phyloP scores from a whole-genome alignment of 768 basidiomycete genomes.

The Boletus speciosus region DNA sequence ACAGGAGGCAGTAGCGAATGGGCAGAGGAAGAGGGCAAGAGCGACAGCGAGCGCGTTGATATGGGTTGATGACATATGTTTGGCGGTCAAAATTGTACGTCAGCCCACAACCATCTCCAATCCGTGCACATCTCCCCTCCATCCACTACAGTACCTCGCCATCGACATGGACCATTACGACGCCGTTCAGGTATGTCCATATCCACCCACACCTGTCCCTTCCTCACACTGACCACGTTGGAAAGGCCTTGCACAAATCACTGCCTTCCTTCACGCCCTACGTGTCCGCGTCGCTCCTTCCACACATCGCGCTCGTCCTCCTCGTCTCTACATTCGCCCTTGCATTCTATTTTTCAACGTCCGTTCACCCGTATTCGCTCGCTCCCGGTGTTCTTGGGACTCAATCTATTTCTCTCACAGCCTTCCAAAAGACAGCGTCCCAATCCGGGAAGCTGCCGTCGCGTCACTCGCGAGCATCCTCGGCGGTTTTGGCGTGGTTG shows the following conservation, averaged over 20 bases:
- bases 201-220: background rate
- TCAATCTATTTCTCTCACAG: conserved; percentile 39
- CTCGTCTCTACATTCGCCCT: conserved; percentile 76
- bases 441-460: conserved; percentile 63
- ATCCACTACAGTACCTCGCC: background rate
- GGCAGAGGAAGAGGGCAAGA: conserved; percentile 24
- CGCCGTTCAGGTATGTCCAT: conserved; percentile 45
- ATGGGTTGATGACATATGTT: conserved; percentile 62
- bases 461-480: conserved; percentile 72
- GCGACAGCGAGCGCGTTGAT: conserved; percentile 33
- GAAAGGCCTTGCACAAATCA: conserved; percentile 58
- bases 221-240: conserved; percentile 4
- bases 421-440: conserved; percentile 69
- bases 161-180: conserved; percentile 54
- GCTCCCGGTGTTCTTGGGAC: background rate
- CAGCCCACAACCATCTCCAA: conserved; percentile 28
- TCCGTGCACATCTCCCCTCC: background rate
- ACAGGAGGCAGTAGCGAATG: background rate
- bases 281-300: conserved; percentile 64
- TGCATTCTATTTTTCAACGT: conserved; percentile 90
- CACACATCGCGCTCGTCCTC: conserved; percentile 70
- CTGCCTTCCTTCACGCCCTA: conserved; percentile 70
- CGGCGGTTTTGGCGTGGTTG: conserved; percentile 86
- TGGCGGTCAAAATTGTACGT: conserved; percentile 43
- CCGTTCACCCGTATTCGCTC: conserved; percentile 27